Percentiles rank a stretch among this genome's conserved stretches.
These are phyloP conservation scores for Quercus engelmannii DNA, from an alignment of 306 rosid genomes.

Conservation along the genomic window DNA sequence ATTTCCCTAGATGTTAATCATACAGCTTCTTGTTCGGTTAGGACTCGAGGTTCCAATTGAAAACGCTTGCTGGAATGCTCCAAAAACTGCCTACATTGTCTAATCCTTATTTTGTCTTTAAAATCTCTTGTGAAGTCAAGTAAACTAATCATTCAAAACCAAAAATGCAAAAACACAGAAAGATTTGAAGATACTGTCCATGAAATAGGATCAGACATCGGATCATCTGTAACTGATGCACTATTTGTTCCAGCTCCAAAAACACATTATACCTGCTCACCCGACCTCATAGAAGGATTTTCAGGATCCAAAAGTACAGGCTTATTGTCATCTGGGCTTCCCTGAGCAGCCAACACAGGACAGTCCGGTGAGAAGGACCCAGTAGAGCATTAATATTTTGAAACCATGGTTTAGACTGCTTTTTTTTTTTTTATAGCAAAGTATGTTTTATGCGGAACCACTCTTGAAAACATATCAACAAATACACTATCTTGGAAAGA, in stretches of 20 bases:
- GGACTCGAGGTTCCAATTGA: background rate
- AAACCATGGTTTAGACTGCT: background rate
- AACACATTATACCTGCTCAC: slow-evolving; percentile 45
- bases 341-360: slow-evolving; percentile 27
- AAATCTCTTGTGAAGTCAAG: slow-evolving; percentile 7
- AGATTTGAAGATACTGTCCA: background rate
- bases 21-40: background rate
- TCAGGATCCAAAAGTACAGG: slow-evolving; percentile 35
- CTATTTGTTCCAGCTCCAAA: background rate
- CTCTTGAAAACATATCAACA: background rate
- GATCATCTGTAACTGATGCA: background rate
- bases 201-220: background rate
- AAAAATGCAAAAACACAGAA: background rate
- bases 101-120: background rate
- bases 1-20: background rate
- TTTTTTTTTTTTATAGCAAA: background rate
- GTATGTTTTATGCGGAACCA: background rate
- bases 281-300: slow-evolving; percentile 24
- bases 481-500: background rate
- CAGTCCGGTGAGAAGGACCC: slow-evolving; percentile 3
- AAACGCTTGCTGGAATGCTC: background rate
- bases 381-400: background rate
- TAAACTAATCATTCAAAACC: background rate
- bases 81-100: background rate
- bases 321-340: slow-evolving; percentile 47